A percentile compares a stretch with the other conserved stretches of the same genome.
Conservation (phyloP, 78 protist genomes). For the Protostelium mycophagum region DNA sequence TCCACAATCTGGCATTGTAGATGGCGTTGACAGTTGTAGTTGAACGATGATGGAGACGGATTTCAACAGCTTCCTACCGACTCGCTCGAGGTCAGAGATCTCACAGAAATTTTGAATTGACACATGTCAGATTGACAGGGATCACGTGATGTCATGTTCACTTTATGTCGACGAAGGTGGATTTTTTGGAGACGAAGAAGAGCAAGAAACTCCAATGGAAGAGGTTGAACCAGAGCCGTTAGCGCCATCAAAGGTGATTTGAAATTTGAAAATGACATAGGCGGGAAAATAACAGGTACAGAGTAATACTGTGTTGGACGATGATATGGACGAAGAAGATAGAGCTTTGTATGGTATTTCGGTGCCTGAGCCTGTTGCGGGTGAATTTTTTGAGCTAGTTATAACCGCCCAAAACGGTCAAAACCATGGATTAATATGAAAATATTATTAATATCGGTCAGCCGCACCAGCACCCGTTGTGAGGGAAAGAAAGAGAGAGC, state of each 20-base stretch:
- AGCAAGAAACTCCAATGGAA: background rate
- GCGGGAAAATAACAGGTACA: no score
- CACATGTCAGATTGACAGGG: background rate
- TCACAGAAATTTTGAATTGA: background rate
- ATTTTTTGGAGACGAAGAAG: background rate
- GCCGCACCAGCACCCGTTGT: background rate
- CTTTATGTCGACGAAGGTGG: background rate
- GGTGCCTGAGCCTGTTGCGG: no score
- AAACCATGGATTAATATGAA: background rate
- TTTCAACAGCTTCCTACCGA: background rate
- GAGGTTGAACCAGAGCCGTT: background rate
- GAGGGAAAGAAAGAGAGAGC: background rate
- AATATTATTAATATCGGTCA: background rate
- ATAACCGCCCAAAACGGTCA: background rate
- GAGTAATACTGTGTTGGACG: no score
- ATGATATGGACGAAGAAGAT: background rate
- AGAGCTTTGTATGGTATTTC: background rate
- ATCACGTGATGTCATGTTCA: background rate
- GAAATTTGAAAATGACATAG: background rate
- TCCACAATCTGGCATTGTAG: background rate
- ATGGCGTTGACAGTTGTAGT: no score
- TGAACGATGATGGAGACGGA: background rate
- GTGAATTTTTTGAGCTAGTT: no score
- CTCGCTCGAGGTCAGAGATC: background rate
- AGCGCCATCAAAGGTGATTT: background rate